Conservation (phyloP, 2,329 filamentous ascomycete genomes). For the Hypoxylon sp. region DNA sequence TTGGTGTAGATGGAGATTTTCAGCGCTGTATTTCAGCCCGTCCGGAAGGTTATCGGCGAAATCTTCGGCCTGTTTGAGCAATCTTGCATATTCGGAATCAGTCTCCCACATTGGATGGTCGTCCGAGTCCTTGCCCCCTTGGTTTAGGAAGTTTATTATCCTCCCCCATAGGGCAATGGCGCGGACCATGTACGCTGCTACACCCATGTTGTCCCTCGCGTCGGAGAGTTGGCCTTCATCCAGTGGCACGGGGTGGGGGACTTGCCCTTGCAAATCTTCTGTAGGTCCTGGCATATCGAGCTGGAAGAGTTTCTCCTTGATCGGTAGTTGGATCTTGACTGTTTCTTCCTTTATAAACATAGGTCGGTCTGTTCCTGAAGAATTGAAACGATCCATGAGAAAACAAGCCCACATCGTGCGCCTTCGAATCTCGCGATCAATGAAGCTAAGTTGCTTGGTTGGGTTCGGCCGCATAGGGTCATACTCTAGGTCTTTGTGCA, state of each 20-base stretch:
- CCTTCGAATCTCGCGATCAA: constrained; percentile 91
- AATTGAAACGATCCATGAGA: constrained; percentile 97
- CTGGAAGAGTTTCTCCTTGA: constrained; percentile 90
- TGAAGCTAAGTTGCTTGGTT: constrained; percentile 81
- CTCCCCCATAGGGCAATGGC: constrained; percentile 90
- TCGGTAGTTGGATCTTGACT: constrained; percentile 88
- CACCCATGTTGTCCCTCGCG: constrained; percentile 89
- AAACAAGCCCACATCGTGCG: constrained; percentile 99
- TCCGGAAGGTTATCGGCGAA: constrained; percentile 79
- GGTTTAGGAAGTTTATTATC: constrained; percentile 89
- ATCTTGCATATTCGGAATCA: constrained; percentile 80
- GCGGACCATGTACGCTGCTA: constrained; percentile 90
- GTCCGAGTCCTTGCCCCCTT: constrained; percentile 87
- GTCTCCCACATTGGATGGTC: constrained; percentile 83
- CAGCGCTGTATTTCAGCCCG: constrained; percentile 78
- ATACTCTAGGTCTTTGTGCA: constrained; percentile 91
- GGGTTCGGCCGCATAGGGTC: constrained; percentile 78
- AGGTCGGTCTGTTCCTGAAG: constrained; percentile 91
- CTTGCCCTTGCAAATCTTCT: constrained; percentile 81
- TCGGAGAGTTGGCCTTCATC: constrained; percentile 76
- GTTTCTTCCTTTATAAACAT: constrained; percentile 92
- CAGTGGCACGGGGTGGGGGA: constrained; percentile 72
- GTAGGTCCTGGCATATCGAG: constrained; percentile 92
- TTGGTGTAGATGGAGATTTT: constrained; percentile 87
- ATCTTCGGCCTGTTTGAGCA: constrained; percentile 79